Conservation (phyloP, 176 grass and related monocot species). For the Echinochloa phyllopogon region DNA sequence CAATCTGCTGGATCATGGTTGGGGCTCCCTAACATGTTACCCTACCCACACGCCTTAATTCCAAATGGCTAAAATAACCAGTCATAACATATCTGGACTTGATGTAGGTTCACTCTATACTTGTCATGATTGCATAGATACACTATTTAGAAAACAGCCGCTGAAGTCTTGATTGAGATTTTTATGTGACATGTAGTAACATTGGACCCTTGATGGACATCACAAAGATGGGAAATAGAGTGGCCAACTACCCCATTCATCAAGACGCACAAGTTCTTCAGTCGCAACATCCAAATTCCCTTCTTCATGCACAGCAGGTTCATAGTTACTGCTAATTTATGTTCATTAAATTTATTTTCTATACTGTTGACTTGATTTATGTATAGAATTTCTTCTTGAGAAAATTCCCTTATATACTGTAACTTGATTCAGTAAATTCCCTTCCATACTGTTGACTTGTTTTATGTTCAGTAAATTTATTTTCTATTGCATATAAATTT, state of each 20-base stretch:
- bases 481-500: not conserved
- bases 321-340: constrained; percentile 28
- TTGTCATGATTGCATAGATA: constrained; percentile 25
- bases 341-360: constrained; percentile 23
- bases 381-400: not conserved
- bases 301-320: constrained; percentile 80
- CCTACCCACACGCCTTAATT: not conserved
- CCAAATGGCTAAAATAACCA: constrained; percentile 14
- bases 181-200: constrained; percentile 64
- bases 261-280: constrained; percentile 70
- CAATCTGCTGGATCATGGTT: constrained; percentile 4
- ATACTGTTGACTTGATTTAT: not conserved
- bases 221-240: constrained; percentile 75
- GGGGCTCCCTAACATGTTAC: not conserved
- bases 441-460: constrained; percentile 18
- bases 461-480: constrained; percentile 22
- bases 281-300: constrained; percentile 70
- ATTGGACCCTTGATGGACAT: constrained; percentile 74
- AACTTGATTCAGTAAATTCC: too few relatives aligned
- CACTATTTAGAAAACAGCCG: constrained; percentile 19
- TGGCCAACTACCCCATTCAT: constrained; percentile 61
- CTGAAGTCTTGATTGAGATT: constrained; percentile 26
- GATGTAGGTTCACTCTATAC: constrained; percentile 21
- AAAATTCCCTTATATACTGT: not conserved
- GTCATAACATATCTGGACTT: constrained; percentile 29